Percentiles rank a stretch among this genome's conserved stretches.
phyloP scores from a whole-genome alignment of 2,329 filamentous ascomycete species.

The Penicillium sp. region DNA sequence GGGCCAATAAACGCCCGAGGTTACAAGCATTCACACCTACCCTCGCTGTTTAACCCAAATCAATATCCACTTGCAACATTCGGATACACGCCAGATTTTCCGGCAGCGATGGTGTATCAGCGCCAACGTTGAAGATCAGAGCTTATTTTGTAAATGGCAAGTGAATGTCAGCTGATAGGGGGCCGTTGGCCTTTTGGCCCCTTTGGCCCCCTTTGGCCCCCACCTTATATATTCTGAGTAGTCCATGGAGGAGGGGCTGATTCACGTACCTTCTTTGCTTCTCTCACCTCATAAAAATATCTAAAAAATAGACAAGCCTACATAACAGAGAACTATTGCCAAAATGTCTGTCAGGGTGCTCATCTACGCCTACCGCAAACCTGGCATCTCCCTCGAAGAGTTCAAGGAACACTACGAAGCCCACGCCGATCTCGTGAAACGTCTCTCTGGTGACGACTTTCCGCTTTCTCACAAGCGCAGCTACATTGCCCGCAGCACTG shows the following conservation, averaged over 20 bases:
- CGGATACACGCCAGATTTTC: no score
- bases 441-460: conserved; percentile 17
- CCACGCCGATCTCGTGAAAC: conserved; percentile 19
- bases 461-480: conserved; percentile 20
- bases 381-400: conserved; percentile 17
- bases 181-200: not conserved
- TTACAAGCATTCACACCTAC: no score
- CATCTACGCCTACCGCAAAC: conserved; percentile 21
- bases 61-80: no score
- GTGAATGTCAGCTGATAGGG: no score
- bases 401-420: conserved; percentile 25
- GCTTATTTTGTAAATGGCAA: no score
- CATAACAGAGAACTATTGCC: not conserved
- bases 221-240: not conserved
- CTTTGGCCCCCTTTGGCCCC: not conserved
- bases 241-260: not conserved
- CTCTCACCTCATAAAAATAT: not conserved
- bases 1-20: no score
- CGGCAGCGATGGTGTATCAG: no score
- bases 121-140: no score
- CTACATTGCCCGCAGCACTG: conserved; percentile 18
- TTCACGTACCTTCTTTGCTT: not conserved
- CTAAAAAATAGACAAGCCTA: not conserved
- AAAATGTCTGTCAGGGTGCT: conserved; percentile 8
- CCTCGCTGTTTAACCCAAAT: no score